Evolutionary conservation across 1,284 basidiomycete species (phyloP), one percentile per base, ranked within the genome.

Genomic region (Spongispora temasekensis): DNA sequence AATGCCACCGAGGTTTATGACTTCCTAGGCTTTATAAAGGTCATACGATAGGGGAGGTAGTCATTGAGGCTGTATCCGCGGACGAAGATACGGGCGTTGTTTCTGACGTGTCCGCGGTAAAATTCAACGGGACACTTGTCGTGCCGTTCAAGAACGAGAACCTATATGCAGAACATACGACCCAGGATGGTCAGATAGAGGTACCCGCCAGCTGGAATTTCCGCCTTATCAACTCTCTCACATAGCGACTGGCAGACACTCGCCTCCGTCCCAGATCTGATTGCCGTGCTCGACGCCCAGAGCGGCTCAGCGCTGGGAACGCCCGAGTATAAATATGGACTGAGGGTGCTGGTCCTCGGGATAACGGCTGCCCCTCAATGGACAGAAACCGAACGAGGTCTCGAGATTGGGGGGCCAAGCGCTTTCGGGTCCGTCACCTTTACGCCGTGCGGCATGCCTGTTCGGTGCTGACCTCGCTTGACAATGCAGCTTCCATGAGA

Each of bases 71-170:
- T 2, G 54, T 68, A 27, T 60, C 71, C 65, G 68, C 67, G 53
- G 73, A 75, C 60, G 70, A 73, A 30, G 71, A 69, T n/a, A 51
- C 57, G 3, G 59, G 54, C 21, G 55, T 61, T 23, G 53, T 58
- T 50, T 13, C 61, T 7, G 48, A 64, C 48, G 42, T 30, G 32
- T 42, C 56, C 32, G 59, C 57, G 48, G 63, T 56, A 15, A 60
- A 35, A 52, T 71, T 76, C 46, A 48, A 54, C 6, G 77, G 76
- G 17, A 67, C 60, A 4, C 42, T 79, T 27, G 66, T 67, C 58
- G 82, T 86, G 58, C 83, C 85, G 3, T 86, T 86, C 78, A 83
- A 87, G 73, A 87, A 87, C 65, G 85, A 87, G 68, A 87, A 87
- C 67, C 71, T 86, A 28, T 75, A 81, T 56, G 74, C 81, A 15